Evolutionary conservation across 352 stramenopile species (phyloP).

Genomic region (Elongisporangium senticosum): DNA sequence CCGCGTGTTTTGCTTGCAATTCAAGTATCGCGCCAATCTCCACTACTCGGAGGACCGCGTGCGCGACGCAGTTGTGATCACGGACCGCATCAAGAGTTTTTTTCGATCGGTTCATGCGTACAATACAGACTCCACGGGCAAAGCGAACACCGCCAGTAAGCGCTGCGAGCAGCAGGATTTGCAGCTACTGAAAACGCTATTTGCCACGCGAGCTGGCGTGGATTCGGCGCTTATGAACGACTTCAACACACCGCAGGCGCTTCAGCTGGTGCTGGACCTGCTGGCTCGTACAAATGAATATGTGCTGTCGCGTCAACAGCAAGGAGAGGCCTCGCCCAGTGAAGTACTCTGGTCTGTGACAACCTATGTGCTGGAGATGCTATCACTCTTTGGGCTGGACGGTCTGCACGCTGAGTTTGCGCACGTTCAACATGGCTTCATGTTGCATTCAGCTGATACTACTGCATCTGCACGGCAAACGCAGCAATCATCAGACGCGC

Average conservation of each 20-base stretch:
- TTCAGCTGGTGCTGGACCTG: conserved; percentile 66
- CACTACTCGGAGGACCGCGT: conserved; percentile 76
- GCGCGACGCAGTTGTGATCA: conserved; percentile 49
- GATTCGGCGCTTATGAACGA: conserved; percentile 73
- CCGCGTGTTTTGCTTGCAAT: conserved; percentile 86
- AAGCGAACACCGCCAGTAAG: conserved; percentile 17
- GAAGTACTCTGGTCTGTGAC: conserved; percentile 55
- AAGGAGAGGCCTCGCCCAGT: conserved; percentile 19
- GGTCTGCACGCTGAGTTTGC: conserved; percentile 49
- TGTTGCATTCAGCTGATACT: conserved; percentile 3
- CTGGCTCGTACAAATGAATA: conserved; percentile 59
- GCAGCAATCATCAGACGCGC: conserved; percentile 2
- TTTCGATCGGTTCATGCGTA: conserved; percentile 52
- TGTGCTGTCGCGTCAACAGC: conserved; percentile 28
- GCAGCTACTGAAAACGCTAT: conserved; percentile 46
- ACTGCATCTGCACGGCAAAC: background rate
- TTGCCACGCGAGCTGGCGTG: conserved; percentile 43
- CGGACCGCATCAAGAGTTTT: conserved; percentile 58
- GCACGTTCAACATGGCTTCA: conserved; percentile 20
- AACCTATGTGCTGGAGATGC: conserved; percentile 60
- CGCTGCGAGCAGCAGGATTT: conserved; percentile 53
- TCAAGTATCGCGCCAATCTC: conserved; percentile 81
- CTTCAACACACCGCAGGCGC: conserved; percentile 82
- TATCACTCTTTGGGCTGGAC: conserved; percentile 66
- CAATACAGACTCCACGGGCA: conserved; percentile 12